Evolutionary conservation across 2,329 filamentous ascomycete species (phyloP), one percentile per base, ranked within the genome.

Genomic region (Cadophora gregata): DNA sequence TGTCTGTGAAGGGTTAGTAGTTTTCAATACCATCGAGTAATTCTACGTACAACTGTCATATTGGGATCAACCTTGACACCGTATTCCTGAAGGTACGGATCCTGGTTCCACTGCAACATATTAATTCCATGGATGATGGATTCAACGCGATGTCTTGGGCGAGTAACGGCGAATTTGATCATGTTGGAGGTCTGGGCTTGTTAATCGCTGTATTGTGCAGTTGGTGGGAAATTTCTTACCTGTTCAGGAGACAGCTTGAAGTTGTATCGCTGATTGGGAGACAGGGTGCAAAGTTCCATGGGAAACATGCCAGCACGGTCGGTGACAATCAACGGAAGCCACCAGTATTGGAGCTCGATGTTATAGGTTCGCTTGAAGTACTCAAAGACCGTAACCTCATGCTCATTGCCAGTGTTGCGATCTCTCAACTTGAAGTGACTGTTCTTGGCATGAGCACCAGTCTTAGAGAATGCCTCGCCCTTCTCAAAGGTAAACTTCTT

Each of bases 161-260:
- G 85, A 6, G 91, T 93, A 4, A 97, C 95, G 0, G 95, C 94
- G 74, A 95, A 93, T 78, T 91, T 95, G 81, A 99, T 97, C 96
- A 99, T 99, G 5, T 85, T 80, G 0, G 90, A 81, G 0, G 95
- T 97, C 80, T 97, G 84, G 0, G 3, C 8, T 76, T 7, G 51
- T 70, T 59, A 64, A 66, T 14, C 63, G 27, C 31, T 42, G n/a
- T 21, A 24, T 31, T 38, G 8, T 21, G 45, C 12, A 10, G 16
- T 25, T 24, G 1, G 9, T 8, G 31, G 42, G 21, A 24, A 14
- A 33, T 50, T 9, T 7, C 73, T 71, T 76, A 81, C 80, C 68
- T 80, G 83, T 0, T 75, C 71, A 0, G 84, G 81, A 62, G 84
- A 84, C 1, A 91, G 77, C 78, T 91, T 91, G 79, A 81, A 90